Percentiles rank a stretch among this genome's conserved stretches.
Conservation (phyloP, 345 rosid species). For the Murraya koenigii region DNA sequence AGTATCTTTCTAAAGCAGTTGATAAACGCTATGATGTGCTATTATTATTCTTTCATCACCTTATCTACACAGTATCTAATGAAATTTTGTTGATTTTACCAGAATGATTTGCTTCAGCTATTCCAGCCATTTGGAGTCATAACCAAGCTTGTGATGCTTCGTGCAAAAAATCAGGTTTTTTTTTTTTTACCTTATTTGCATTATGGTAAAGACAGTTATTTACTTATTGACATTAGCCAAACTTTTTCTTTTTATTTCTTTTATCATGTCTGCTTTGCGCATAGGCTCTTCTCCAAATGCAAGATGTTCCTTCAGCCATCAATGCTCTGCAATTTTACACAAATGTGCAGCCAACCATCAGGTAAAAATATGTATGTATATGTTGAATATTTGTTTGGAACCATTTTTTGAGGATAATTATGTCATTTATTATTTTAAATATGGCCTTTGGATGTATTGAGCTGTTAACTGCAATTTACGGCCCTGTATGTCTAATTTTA, state of each 20-base stretch:
- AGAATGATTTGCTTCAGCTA: slow-evolving; percentile 97
- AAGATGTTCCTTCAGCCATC: slow-evolving; percentile 84
- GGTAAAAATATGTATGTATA: slow-evolving; percentile 34
- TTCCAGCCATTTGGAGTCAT: slow-evolving; percentile 98
- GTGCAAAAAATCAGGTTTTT: slow-evolving; percentile 96
- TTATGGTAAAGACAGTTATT: slow-evolving; percentile 1
- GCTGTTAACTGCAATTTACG: neutral
- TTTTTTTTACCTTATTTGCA: slow-evolving; percentile 8
- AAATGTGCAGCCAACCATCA: slow-evolving; percentile 81
- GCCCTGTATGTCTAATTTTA: neutral
- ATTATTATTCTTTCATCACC: neutral
- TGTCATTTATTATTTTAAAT: neutral
- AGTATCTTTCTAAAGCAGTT: neutral
- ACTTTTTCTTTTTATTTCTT: slow-evolving; percentile 3
- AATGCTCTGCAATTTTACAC: slow-evolving; percentile 81
- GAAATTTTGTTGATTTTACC: slow-evolving; percentile 17
- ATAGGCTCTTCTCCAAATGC: slow-evolving; percentile 99
- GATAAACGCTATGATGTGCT: neutral
- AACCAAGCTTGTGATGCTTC: slow-evolving; percentile 97
- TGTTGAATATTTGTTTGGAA: neutral
- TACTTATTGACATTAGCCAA: neutral
- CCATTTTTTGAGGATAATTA: neutral
- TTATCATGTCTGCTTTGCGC: slow-evolving; percentile 8
- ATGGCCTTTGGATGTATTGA: neutral
- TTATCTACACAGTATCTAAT: slow-evolving; percentile 10